Evolutionary conservation across 192 early-diverging fungal species (phyloP).

Genomic region (Coemansia sp.): DNA sequence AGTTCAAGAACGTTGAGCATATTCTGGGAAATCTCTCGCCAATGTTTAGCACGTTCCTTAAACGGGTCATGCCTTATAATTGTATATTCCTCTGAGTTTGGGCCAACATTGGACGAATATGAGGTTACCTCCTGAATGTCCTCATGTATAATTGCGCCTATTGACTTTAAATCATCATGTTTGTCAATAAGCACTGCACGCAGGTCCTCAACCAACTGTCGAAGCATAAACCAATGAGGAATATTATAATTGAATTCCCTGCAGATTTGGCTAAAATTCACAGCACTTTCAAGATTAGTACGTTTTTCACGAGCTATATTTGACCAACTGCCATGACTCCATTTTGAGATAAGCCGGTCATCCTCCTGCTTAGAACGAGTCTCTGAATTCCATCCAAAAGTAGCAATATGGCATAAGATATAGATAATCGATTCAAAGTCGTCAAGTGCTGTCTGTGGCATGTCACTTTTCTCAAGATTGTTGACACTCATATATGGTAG

Average conservation of each 20-base stretch:
- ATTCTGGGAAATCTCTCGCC: background rate
- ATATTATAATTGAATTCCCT: background rate
- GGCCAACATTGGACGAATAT: background rate
- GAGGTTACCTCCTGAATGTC: background rate
- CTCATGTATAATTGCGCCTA: background rate
- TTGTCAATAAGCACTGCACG: background rate
- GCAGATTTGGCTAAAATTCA: background rate
- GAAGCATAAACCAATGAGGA: background rate
- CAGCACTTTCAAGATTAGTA: background rate
- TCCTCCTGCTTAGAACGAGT: background rate
- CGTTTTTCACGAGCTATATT: background rate
- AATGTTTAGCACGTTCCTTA: background rate
- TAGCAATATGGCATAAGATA: slow-evolving; percentile 28
- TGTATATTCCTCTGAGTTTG: background rate
- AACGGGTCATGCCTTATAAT: background rate
- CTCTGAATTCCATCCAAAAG: slow-evolving; percentile 19
- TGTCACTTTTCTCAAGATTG: slow-evolving; percentile 12
- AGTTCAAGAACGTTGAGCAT: background rate
- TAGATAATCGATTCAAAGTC: slow-evolving; percentile 38
- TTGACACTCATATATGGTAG: slow-evolving; percentile 34
- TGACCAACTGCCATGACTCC: background rate
- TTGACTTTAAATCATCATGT: background rate
- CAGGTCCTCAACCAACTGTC: background rate
- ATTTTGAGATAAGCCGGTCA: background rate
- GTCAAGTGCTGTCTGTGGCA: slow-evolving; percentile 15